phyloP scores from a whole-genome alignment of 371 early-diverging fungal genomes.

The Umbelopsis sp. region DNA sequence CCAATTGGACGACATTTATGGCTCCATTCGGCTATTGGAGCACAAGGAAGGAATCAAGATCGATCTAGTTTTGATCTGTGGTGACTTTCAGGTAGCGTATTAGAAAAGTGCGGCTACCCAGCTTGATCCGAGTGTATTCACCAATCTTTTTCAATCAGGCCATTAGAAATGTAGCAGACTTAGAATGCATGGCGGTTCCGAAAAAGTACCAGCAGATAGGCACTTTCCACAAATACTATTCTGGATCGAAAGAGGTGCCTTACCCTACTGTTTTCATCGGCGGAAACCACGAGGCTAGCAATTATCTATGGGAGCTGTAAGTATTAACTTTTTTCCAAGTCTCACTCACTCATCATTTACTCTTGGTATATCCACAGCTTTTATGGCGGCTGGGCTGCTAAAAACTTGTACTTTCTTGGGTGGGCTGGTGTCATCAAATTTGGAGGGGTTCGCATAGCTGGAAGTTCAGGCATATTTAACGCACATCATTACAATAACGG shows the following conservation, averaged over 20 bases:
- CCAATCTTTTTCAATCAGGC: slow-evolving; percentile 50
- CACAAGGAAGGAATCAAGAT: slow-evolving; percentile 57
- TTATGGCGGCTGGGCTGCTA: slow-evolving; percentile 96
- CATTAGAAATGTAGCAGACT: slow-evolving; percentile 83
- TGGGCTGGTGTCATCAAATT: slow-evolving; percentile 80
- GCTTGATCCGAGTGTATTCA: neutral
- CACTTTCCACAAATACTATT: slow-evolving; percentile 91
- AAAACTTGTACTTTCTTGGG: slow-evolving; percentile 95
- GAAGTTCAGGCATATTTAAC: slow-evolving; percentile 93
- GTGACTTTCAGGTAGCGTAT: slow-evolving; percentile 88
- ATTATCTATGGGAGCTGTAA: slow-evolving; percentile 91
- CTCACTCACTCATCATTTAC: neutral
- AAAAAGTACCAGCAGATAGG: slow-evolving; percentile 82
- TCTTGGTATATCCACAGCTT: slow-evolving; percentile 44
- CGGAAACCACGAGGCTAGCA: slow-evolving; percentile 97
- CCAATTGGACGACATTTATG: slow-evolving; percentile 88
- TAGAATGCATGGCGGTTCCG: slow-evolving; percentile 81
- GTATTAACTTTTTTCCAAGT: slow-evolving; percentile 16
- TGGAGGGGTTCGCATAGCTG: slow-evolving; percentile 90
- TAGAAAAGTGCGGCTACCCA: neutral
- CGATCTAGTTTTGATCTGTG: slow-evolving; percentile 94
- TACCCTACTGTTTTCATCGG: slow-evolving; percentile 93
- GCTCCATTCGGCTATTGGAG: slow-evolving; percentile 63
- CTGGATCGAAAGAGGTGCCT: slow-evolving; percentile 80
- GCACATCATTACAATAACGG: slow-evolving; percentile 73